Evolutionary conservation across 2,329 filamentous ascomycete genomes (phyloP), one percentile per base, ranked within the genome.

Genomic region (Thielaviopsis ethacetica): DNA sequence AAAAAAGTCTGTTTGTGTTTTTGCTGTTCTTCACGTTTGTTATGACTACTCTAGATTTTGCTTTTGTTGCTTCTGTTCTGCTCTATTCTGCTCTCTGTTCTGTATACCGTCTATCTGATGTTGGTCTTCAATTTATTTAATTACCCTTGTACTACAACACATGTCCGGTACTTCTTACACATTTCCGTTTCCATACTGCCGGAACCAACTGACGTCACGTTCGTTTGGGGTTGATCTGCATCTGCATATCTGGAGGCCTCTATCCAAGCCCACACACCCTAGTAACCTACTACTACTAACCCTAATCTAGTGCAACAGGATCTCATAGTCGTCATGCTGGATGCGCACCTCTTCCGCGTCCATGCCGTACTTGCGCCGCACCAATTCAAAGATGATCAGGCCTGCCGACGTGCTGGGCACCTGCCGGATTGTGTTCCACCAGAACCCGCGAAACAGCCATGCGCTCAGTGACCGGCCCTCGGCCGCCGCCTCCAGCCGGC

Each of bases 401-500:
- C 85, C 86, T 0, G 86, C 86, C 61, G 83, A 86, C 1, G 86
- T 90, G 67, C 84, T 87, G 0, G 86, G 86, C 1, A 88, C 84
- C 69, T 89, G 85, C 5, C 84, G 75, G 57, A 89, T 77, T 0
- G 86, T 86, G 58, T 78, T 83, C 78, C 80, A 80, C 76, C 85
- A 82, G 67, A 90, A 89, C 13, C 82, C 84, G 5, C 80, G 75
- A 66, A 86, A 91, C 5, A 90, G 69, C 78, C 85, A 90, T 15
- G 71, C 74, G 22, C 75, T 67, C 68, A 84, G 74, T 0, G 78
- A 76, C 17, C 78, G 75, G 0, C 80, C 77, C 57, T 83, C 77
- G 0, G 71, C 66, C 4, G 72, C 72, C 0, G 85, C 84, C 62
- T 84, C 75, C 1, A 73, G 72, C 13, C 70, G 65, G 64, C 84